Base-by-base conservation (phyloP, 768 basidiomycete species). In the Rhizopogon vulgaris region DNA sequence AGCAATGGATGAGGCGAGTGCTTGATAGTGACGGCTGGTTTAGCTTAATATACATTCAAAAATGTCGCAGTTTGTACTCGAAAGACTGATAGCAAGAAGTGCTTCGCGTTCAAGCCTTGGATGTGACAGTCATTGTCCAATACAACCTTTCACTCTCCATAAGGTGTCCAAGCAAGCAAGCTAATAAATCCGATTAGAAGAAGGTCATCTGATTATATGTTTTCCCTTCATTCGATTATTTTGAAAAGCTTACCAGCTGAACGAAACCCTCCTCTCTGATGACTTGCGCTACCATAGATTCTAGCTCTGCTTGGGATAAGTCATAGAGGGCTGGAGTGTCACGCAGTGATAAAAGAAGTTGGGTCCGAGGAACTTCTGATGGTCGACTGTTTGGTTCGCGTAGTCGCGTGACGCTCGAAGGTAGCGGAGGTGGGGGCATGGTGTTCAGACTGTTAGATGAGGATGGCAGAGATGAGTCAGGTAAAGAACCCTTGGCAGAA, bases 201-300 rank as follows among this genome's bases (percentile, higher is more conserved):
- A 3, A 32, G 12, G 45, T 28, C 15, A 65, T 48, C 6, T 50
- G 27, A 51, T 18, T 14, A 14, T 12, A 38, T 6, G 27, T 7
- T 12, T 48, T 28, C 15, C 64, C 32, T 15, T 34, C 12, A 34
- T 24, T 1, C 1, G 22, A 46, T 24, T 2, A 32, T 14, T n/a
- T 24, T 8, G 30, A 34, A 7, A 34, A 14, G 5, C 79, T 55
- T 59, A 89, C 91, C 79, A 97, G 74, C 56, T 79, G 76, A 11
- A 76, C 67, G 61, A 96, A 92, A 6, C 90, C 83, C 48, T 93
- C 83, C 63, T 90, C 87, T 49, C 80, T 77, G 15, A 89, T 73
- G 22, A 88, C 75, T 25, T 82, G 75, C 10, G 76, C 73, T 15
- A 89, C 75, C 2, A 85, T 62, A 41, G 67, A 66, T 59, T 87